Base-by-base conservation (phyloP, 2,329 filamentous ascomycete species). In the Nannizziopsis barbatae region DNA sequence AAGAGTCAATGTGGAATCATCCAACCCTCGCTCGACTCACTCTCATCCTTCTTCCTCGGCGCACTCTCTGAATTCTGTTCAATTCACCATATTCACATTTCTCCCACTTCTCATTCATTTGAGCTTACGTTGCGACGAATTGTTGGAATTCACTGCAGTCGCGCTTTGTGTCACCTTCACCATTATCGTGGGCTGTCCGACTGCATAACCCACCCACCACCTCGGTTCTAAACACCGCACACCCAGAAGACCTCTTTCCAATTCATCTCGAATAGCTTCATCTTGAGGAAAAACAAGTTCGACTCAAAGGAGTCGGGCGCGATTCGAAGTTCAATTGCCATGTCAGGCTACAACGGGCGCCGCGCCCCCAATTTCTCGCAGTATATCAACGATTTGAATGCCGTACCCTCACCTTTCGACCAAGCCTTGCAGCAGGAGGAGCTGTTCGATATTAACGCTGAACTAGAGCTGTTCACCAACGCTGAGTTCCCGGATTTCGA, bases 351-450 rank as follows among this genome's bases (percentile, higher is more conserved):
- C 75, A 81, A 76, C 67, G 83, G 81, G 62, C 83, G 86, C 53
- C 81, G 84, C 62, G 84, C 79, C 58, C 83, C 86, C 61, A 94
- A 94, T 66, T 85, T 95, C 69, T 88, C 87, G 62, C 83, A 88
- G 62, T 94, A 92, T 71, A 76, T 95, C 56, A 83, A 86, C 60
- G 84, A 89, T 57, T 75, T 95, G 60, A 95, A 95, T 72, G 78
- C 76, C 40, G 72, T 83, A 49, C 76, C 76, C 1, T 72, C 80
- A 52, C 72, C 83, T 52, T 79, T 80, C 58, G 77, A 83, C 47
- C 74, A 82, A 52, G 76, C 75, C 22, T 62, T 66, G 37, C 70
- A 74, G 53, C 68, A 74, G 50, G 77, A 84, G 50, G 68, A 74
- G 47, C 67, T 73, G 45, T 76, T 81, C 65, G 75, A 75, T 57